A percentile compares a stretch with the other conserved stretches of the same genome.
These are phyloP conservation scores for Erigeron philadelphicus DNA, from an alignment of 140 eudicot genomes.

Conservation along the genomic window DNA sequence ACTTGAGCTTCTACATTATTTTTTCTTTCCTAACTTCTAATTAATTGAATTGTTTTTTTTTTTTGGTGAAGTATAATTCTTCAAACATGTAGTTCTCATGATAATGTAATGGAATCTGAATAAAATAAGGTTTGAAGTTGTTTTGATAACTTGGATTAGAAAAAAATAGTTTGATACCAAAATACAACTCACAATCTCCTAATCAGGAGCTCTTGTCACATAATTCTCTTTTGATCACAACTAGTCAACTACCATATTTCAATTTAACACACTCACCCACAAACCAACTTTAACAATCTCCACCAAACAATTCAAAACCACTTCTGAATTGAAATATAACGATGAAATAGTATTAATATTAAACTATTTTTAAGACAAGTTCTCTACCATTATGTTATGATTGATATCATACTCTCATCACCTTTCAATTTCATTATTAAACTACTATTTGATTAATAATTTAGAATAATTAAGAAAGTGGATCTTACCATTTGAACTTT, in stretches of 20 bases:
- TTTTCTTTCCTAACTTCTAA: background rate
- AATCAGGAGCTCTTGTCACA: slow-evolving; percentile 22
- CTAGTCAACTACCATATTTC: background rate
- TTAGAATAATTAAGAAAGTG: background rate
- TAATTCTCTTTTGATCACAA: slow-evolving; percentile 26
- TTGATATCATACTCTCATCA: background rate
- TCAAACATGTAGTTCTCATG: background rate
- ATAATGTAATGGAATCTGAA: slow-evolving; percentile 12
- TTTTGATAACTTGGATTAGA: no score
- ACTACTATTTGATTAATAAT: background rate
- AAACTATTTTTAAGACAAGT: background rate
- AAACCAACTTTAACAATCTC: slow-evolving; percentile 23
- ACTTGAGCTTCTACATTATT: background rate
- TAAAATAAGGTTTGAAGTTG: slow-evolving; percentile 4
- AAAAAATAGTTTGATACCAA: slow-evolving; percentile 12
- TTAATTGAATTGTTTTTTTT: background rate
- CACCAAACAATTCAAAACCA: slow-evolving; percentile 16
- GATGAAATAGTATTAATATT: background rate
- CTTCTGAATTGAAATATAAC: background rate
- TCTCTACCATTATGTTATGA: background rate
- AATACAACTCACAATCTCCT: slow-evolving; percentile 25
- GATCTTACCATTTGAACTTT: no score
- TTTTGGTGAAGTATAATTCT: background rate
- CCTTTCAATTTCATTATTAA: background rate
- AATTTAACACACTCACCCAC: slow-evolving; percentile 17